These are phyloP conservation scores for Escallonia rubra DNA, from an alignment of 129 eudicot species.

Conservation along the genomic window DNA sequence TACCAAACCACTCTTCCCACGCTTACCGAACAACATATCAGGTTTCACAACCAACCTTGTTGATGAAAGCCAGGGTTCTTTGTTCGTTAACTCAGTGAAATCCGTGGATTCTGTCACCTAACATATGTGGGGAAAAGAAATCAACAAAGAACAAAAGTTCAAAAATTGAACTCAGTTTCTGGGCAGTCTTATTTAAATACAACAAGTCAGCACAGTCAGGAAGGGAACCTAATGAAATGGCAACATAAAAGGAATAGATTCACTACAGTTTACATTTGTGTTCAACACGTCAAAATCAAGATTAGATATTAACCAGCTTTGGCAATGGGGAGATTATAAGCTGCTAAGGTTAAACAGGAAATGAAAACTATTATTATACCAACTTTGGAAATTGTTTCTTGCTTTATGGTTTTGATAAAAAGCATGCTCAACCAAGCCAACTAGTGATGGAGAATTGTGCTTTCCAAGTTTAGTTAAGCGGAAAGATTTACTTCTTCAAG, in stretches of 20 bases:
- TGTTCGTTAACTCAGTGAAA: constrained; percentile 58
- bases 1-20: constrained; percentile 91
- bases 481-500: too few species aligned
- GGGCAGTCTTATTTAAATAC: neutral
- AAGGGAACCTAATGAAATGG: neutral
- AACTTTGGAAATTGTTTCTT: too few species aligned
- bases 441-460: too few species aligned
- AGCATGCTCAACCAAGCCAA: too few species aligned
- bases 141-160: neutral
- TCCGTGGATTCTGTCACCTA: constrained; percentile 76
- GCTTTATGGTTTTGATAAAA: too few species aligned
- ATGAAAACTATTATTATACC: too few species aligned
- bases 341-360: too few species aligned
- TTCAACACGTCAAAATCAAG: too few species aligned
- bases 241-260: neutral
- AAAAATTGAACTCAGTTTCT: neutral
- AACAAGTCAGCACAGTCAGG: neutral
- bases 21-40: constrained; percentile 90
- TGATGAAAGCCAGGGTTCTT: constrained; percentile 84
- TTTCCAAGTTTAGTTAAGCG: too few species aligned
- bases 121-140: neutral
- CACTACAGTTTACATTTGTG: too few species aligned
- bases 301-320: too few species aligned
- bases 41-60: constrained; percentile 86
- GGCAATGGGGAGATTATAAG: too few species aligned